Percentiles rank a stretch among this genome's conserved stretches.
Evolutionary conservation across 2,329 filamentous ascomycete species (phyloP).

Genomic region (Podosphaera fusca): DNA sequence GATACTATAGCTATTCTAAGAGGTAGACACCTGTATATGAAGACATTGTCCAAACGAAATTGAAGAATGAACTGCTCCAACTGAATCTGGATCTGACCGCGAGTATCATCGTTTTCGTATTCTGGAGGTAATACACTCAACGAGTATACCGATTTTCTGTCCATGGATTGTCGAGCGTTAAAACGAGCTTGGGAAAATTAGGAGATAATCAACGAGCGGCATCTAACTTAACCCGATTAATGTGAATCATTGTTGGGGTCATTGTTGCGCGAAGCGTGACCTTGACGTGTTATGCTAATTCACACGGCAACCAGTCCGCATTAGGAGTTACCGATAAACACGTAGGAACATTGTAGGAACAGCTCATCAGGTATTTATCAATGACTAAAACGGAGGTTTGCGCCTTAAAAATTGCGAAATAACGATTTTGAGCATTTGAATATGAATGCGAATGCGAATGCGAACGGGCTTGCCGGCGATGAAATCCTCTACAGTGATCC

Average conservation of each 20-base stretch:
- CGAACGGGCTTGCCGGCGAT: too few species aligned
- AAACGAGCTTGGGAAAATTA: too few species aligned
- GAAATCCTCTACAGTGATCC: neutral
- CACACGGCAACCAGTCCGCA: too few species aligned
- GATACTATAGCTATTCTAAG: neutral
- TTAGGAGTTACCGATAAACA: too few species aligned
- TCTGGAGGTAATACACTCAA: constrained; percentile 56
- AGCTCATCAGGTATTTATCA: too few species aligned
- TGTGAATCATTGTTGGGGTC: too few species aligned
- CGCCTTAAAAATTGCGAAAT: neutral
- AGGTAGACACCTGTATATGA: constrained; percentile 62
- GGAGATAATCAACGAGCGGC: too few species aligned
- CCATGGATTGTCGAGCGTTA: constrained; percentile 29
- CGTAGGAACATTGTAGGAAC: too few species aligned
- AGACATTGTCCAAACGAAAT: constrained; percentile 82
- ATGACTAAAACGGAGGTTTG: too few species aligned
- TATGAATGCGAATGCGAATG: neutral
- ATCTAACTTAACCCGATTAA: too few species aligned
- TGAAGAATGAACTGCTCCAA: constrained; percentile 81
- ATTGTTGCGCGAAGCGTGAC: too few species aligned
- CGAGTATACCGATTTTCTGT: constrained; percentile 70
- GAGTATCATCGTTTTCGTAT: constrained; percentile 37
- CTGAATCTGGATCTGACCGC: constrained; percentile 50
- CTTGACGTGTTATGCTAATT: too few species aligned
- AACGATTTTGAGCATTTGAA: neutral